phyloP scores from a whole-genome alignment of 78 protist species.

The Cavenderia fasciculata region DNA sequence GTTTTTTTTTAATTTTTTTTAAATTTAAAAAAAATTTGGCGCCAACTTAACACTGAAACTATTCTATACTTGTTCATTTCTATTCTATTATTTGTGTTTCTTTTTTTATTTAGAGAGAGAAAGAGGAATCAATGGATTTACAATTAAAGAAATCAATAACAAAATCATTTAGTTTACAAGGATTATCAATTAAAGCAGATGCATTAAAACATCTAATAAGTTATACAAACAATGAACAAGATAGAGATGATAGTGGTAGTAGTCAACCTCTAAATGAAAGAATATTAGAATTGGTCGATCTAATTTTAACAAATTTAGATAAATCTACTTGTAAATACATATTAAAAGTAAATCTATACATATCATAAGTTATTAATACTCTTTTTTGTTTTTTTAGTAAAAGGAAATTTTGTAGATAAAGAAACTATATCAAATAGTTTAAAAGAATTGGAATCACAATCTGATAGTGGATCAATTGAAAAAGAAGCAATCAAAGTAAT shows the following conservation, averaged over 20 bases:
- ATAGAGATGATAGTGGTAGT: neutral
- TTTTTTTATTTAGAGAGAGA: neutral
- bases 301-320: conserved; percentile 33
- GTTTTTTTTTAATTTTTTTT: neutral
- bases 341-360: neutral
- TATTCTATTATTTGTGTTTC: neutral
- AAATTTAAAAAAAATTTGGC: neutral
- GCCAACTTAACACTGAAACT: neutral
- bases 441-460: conserved; percentile 1
- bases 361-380: neutral
- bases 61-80: neutral
- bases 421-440: neutral
- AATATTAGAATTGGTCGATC: neutral
- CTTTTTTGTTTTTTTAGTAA: neutral
- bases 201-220: conserved; percentile 22
- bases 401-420: conserved; percentile 21
- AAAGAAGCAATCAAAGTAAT: conserved; percentile 40
- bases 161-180: conserved; percentile 31
- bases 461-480: conserved; percentile 13
- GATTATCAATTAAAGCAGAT: conserved; percentile 30
- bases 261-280: neutral
- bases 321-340: conserved; percentile 22
- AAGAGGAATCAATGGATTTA: no score
- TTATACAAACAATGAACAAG: neutral
- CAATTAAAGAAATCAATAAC: conserved; percentile 43